phyloP scores from a whole-genome alignment of 495 filamentous ascomycete species.

The Penicillium mononematosum region DNA sequence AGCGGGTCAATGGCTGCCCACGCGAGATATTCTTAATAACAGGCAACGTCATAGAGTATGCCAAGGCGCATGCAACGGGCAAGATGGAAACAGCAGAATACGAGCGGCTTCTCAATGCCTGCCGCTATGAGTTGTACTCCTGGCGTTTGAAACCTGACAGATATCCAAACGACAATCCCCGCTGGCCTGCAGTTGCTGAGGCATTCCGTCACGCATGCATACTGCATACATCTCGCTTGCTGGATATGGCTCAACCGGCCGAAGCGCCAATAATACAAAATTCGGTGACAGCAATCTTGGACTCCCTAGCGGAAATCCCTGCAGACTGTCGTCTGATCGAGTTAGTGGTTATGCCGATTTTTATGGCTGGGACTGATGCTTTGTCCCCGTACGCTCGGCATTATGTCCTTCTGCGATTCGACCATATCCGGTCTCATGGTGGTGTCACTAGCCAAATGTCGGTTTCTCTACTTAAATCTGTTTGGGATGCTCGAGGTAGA shows the following conservation, averaged over 20 bases:
- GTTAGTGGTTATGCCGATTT: conserved; percentile 36
- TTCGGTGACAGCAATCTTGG: conserved; percentile 32
- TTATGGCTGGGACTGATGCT: conserved; percentile 39
- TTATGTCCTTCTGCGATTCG: conserved; percentile 33
- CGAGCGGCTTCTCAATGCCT: conserved; percentile 17
- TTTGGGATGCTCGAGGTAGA: conserved; percentile 35
- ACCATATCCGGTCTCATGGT: conserved; percentile 31
- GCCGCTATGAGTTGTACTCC: conserved; percentile 28
- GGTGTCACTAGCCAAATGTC: conserved; percentile 34
- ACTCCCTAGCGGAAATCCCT: conserved; percentile 35
- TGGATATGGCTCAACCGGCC: conserved; percentile 30
- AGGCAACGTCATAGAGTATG: conserved; percentile 32
- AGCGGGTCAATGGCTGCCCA: conserved; percentile 40
- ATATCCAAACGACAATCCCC: conserved; percentile 31
- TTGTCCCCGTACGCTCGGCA: conserved; percentile 35
- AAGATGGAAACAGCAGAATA: conserved; percentile 22
- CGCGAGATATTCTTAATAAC: conserved; percentile 38
- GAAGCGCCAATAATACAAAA: conserved; percentile 28
- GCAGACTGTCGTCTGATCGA: conserved; percentile 29
- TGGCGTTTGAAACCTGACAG: conserved; percentile 28
- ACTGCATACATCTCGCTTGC: conserved; percentile 33
- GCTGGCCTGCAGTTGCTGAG: conserved; percentile 34
- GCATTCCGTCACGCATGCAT: conserved; percentile 39
- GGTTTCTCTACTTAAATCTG: conserved; percentile 27
- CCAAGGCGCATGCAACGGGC: conserved; percentile 32